Percentiles rank a stretch among this genome's conserved stretches.
These are phyloP conservation scores for Antrodiella citrinella DNA, from an alignment of 768 basidiomycete genomes.

Conservation along the genomic window DNA sequence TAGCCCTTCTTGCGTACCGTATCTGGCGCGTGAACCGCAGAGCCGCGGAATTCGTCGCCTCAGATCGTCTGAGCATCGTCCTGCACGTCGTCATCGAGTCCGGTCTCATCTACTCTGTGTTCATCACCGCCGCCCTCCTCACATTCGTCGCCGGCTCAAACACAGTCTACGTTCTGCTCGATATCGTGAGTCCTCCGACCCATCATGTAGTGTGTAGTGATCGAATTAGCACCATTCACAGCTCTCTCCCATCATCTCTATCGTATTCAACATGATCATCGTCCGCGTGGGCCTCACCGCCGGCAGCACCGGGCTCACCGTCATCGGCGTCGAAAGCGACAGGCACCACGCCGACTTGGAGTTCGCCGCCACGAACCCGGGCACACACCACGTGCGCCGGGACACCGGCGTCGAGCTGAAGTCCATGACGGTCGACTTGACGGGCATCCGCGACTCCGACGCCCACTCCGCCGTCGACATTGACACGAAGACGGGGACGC, in stretches of 20 bases:
- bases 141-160: conserved; percentile 23
- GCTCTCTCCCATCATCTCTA: conserved; percentile 32
- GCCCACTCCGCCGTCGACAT: not conserved
- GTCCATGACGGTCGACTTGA: not conserved
- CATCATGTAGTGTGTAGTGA: not conserved
- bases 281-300: conserved; percentile 25
- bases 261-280: conserved; percentile 36
- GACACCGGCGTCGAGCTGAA: not conserved
- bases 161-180: conserved; percentile 27
- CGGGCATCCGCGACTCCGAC: not conserved
- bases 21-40: not conserved
- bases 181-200: conserved; percentile 21
- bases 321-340: not conserved
- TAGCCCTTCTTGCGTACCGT: conserved; percentile 18
- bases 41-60: conserved; percentile 6
- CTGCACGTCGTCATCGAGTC: conserved; percentile 29
- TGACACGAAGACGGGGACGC: not conserved
- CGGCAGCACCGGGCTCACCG: not conserved
- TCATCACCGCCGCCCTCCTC: conserved; percentile 25
- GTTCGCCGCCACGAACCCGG: not conserved
- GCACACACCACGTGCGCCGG: not conserved
- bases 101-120: conserved; percentile 29
- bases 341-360: not conserved
- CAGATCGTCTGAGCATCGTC: conserved; percentile 15
- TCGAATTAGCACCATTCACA: conserved; percentile 6